These are phyloP conservation scores for Alternaria brassicae DNA, from an alignment of 2,329 filamentous ascomycete species.

Conservation along the genomic window DNA sequence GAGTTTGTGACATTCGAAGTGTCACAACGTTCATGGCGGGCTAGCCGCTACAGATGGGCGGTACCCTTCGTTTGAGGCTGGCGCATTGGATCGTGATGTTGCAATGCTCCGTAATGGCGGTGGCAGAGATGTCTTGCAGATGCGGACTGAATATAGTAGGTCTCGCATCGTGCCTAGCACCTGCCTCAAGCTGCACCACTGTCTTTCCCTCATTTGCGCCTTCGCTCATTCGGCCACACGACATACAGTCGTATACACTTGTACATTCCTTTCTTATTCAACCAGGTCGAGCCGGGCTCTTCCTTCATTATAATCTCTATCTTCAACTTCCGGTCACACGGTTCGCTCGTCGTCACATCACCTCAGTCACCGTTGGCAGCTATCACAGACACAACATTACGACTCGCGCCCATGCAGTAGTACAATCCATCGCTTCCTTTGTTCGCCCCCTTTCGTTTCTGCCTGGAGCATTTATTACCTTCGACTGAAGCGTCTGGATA, in stretches of 20 bases:
- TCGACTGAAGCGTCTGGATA: slow-evolving; percentile 42
- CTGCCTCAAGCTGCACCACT: slow-evolving; percentile 32
- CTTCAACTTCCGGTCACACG: slow-evolving; percentile 22
- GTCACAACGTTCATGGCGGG: slow-evolving; percentile 35
- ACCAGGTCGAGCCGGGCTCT: slow-evolving; percentile 44
- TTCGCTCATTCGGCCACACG: slow-evolving; percentile 27
- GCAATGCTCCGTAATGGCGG: slow-evolving; percentile 33
- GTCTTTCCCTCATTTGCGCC: slow-evolving; percentile 17
- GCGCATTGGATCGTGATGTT: slow-evolving; percentile 41
- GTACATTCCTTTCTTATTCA: slow-evolving; percentile 15
- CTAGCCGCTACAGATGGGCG: slow-evolving; percentile 43
- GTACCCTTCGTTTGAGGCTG: slow-evolving; percentile 45
- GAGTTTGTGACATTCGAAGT: slow-evolving; percentile 42
- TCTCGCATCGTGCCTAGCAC: slow-evolving; percentile 33
- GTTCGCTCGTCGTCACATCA: slow-evolving; percentile 11
- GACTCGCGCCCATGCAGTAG: slow-evolving; percentile 43
- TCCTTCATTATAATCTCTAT: slow-evolving; percentile 28
- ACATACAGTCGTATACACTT: slow-evolving; percentile 32
- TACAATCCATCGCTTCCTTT: slow-evolving; percentile 27
- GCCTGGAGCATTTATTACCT: slow-evolving; percentile 35
- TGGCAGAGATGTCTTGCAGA: slow-evolving; percentile 34
- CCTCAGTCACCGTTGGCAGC: slow-evolving; percentile 21
- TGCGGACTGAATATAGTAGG: slow-evolving; percentile 47
- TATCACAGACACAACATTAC: slow-evolving; percentile 25
- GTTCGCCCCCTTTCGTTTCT: slow-evolving; percentile 23